Percentiles rank a stretch among this genome's conserved stretches.
phyloP scores from a whole-genome alignment of 352 stramenopile species.

The Pythium apleroticum region DNA sequence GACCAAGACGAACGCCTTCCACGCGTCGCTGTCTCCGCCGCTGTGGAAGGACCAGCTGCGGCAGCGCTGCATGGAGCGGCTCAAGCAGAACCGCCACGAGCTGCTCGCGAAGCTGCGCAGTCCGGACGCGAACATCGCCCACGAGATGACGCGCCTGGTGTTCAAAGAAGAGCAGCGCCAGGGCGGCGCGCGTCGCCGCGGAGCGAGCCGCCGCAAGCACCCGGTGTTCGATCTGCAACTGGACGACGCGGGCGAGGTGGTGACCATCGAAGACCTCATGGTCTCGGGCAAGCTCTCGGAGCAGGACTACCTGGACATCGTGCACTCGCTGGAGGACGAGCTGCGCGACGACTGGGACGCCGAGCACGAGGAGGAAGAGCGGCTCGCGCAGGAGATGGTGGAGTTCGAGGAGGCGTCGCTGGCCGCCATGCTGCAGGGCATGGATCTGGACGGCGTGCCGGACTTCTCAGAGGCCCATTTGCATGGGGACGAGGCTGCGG shows the following conservation, averaged over 20 bases:
- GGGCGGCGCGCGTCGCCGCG: background rate
- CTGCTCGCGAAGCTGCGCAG: slow-evolving; percentile 66
- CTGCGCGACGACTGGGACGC: slow-evolving; percentile 50
- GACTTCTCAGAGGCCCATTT: slow-evolving; percentile 6
- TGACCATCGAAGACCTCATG: slow-evolving; percentile 68
- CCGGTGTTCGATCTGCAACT: slow-evolving; percentile 39
- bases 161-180: slow-evolving; percentile 35
- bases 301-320: slow-evolving; percentile 73
- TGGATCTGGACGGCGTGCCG: slow-evolving; percentile 48
- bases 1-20: slow-evolving; percentile 26
- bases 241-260: slow-evolving; percentile 20
- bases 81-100: slow-evolving; percentile 57
- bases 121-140: slow-evolving; percentile 53
- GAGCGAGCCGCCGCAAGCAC: slow-evolving; percentile 20
- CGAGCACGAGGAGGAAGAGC: slow-evolving; percentile 39
- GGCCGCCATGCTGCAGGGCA: slow-evolving; percentile 61
- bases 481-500: background rate
- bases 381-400: slow-evolving; percentile 54
- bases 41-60: slow-evolving; percentile 79
- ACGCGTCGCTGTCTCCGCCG: slow-evolving; percentile 59
- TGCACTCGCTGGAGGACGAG: slow-evolving; percentile 71
- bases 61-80: slow-evolving; percentile 64
- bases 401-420: slow-evolving; percentile 72
- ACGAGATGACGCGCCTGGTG: slow-evolving; percentile 66
- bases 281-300: slow-evolving; percentile 54